phyloP scores from a whole-genome alignment of 768 basidiomycete species.

The Termitomyces eurrhizus region DNA sequence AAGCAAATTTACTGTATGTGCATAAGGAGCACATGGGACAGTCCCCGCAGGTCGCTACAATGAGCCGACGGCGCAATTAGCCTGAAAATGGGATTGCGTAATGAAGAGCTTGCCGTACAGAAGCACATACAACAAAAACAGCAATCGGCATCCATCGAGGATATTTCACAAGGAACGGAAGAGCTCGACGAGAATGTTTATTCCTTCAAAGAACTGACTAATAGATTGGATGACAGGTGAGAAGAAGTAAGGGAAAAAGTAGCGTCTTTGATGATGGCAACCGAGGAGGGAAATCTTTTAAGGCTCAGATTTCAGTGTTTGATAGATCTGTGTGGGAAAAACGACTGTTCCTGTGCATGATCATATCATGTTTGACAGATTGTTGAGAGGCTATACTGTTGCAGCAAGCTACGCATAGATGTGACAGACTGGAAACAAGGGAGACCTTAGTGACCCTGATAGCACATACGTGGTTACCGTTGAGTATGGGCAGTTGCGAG shows the following conservation, averaged over 20 bases:
- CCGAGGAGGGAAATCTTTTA: constrained; percentile 1
- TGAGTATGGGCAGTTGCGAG: too few relatives aligned
- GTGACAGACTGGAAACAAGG: too few relatives aligned
- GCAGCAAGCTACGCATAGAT: too few relatives aligned
- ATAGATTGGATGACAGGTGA: neutral
- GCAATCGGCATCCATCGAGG: constrained; percentile 1
- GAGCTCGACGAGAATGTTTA: neutral
- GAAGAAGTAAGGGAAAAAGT: neutral
- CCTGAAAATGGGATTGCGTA: neutral
- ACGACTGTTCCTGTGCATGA: neutral
- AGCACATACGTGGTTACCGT: too few relatives aligned
- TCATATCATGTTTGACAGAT: too few relatives aligned
- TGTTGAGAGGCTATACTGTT: neutral
- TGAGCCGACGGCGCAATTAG: neutral
- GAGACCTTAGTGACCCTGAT: too few relatives aligned
- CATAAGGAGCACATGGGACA: constrained; percentile 6
- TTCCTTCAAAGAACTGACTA: neutral
- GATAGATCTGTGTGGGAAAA: neutral
- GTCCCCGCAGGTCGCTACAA: constrained; percentile 10
- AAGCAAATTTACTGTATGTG: constrained; percentile 9
- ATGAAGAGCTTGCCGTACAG: constrained; percentile 1
- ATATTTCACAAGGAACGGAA: neutral
- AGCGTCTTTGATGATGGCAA: neutral
- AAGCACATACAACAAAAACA: constrained; percentile 12
- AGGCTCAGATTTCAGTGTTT: neutral